phyloP scores from a whole-genome alignment of 2,329 filamentous ascomycete genomes.

The Fusarium secorum region DNA sequence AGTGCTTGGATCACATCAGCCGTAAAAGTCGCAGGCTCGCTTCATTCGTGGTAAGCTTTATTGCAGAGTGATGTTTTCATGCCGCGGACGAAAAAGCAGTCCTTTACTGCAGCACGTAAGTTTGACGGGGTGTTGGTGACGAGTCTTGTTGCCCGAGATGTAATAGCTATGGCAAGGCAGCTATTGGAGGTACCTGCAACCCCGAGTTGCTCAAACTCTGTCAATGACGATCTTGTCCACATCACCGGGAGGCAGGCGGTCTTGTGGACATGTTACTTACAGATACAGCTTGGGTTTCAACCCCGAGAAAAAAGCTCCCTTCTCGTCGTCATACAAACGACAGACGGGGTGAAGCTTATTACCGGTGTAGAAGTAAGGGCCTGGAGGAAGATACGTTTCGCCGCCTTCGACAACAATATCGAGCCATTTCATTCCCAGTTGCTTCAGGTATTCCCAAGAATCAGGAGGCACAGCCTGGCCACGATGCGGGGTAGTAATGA shows the following conservation, averaged over 20 bases:
- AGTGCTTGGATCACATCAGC: background rate
- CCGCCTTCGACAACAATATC: background rate
- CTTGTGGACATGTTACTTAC: accelerated
- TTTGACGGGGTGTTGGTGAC: too few relatives aligned
- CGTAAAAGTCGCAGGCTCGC: accelerated
- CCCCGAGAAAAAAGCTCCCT: background rate
- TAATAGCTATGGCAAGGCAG: background rate
- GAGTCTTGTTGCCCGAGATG: background rate
- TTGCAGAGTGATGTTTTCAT: background rate
- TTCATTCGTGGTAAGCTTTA: background rate
- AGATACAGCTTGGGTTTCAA: background rate
- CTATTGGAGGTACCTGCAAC: accelerated
- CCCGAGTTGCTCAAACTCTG: accelerated
- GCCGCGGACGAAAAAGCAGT: background rate
- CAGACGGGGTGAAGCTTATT: accelerated
- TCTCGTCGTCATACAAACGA: background rate
- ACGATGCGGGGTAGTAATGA: background rate
- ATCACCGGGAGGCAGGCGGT: accelerated
- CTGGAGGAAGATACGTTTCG: accelerated
- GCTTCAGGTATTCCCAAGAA: too few relatives aligned
- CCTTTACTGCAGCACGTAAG: background rate
- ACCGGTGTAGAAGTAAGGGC: background rate
- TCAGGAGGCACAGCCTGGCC: accelerated
- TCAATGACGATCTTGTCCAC: accelerated
- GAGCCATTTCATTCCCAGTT: background rate